These are phyloP conservation scores for Pulveroboletus sp. DNA, from an alignment of 768 basidiomycete species.

Conservation along the genomic window DNA sequence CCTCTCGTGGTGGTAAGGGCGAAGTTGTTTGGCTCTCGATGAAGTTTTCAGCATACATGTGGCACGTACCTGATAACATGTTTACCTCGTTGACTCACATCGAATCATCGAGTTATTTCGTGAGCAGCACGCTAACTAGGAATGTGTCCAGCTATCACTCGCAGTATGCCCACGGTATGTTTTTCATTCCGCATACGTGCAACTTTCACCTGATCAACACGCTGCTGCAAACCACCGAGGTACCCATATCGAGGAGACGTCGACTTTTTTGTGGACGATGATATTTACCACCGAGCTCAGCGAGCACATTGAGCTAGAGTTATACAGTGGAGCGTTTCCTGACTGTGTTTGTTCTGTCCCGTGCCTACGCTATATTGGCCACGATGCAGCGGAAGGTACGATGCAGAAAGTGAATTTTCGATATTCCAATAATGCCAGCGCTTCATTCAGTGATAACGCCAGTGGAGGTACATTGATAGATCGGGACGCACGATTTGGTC, in stretches of 20 bases:
- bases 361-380: too few species aligned
- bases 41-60: constrained; percentile 85
- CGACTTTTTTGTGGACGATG: constrained; percentile 57
- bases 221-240: constrained; percentile 73
- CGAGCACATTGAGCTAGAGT: too few species aligned
- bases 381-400: too few species aligned
- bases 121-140: constrained; percentile 3
- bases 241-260: constrained; percentile 53
- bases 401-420: too few species aligned
- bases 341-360: too few species aligned
- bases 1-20: constrained; percentile 59
- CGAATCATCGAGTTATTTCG: constrained; percentile 4
- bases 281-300: constrained; percentile 34
- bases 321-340: too few species aligned
- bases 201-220: constrained; percentile 42
- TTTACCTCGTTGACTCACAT: constrained; percentile 3
- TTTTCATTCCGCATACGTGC: neutral
- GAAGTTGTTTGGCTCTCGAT: constrained; percentile 70
- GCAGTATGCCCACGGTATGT: constrained; percentile 74
- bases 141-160: constrained; percentile 63
- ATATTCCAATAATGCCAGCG: too few species aligned
- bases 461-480: too few species aligned
- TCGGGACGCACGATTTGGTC: too few species aligned
- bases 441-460: too few species aligned
- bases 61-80: constrained; percentile 37